phyloP scores from a whole-genome alignment of 768 basidiomycete genomes.

The Russula sp. region DNA sequence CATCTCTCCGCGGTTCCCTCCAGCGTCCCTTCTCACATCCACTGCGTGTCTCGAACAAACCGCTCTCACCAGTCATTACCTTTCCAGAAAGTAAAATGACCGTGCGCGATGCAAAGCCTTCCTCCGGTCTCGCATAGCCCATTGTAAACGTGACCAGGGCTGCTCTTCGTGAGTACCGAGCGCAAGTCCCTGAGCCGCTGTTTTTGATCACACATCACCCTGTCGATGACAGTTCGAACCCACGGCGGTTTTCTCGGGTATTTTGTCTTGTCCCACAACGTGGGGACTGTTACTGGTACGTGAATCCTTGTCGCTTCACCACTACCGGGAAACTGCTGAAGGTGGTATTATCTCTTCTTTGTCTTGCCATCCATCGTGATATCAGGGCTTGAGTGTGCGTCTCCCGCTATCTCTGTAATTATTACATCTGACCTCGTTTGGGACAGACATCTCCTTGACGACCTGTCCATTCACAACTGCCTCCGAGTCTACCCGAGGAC shows the following conservation, averaged over 20 bases:
- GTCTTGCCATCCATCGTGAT: too few species aligned
- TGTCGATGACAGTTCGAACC: conserved; percentile 78
- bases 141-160: conserved; percentile 83
- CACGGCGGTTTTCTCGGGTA: conserved; percentile 86
- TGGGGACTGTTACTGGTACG: conserved; percentile 72
- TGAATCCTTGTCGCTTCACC: conserved; percentile 20
- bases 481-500: too few species aligned
- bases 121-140: conserved; percentile 54
- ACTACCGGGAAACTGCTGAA: background rate
- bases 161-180: conserved; percentile 56
- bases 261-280: conserved; percentile 88
- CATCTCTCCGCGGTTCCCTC: too few species aligned
- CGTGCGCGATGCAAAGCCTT: conserved; percentile 87
- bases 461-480: too few species aligned
- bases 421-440: too few species aligned
- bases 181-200: background rate
- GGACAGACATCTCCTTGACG: too few species aligned
- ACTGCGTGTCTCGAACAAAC: background rate
- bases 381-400: too few species aligned
- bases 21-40: too few species aligned
- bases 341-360: conserved; percentile 3
- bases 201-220: background rate
- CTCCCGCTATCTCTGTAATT: too few species aligned
- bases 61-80: conserved; percentile 51
- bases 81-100: conserved; percentile 78